Percentiles rank a stretch among this genome's conserved stretches.
phyloP scores from a whole-genome alignment of 2,329 filamentous ascomycete genomes.

The Hypoxylon sp. region DNA sequence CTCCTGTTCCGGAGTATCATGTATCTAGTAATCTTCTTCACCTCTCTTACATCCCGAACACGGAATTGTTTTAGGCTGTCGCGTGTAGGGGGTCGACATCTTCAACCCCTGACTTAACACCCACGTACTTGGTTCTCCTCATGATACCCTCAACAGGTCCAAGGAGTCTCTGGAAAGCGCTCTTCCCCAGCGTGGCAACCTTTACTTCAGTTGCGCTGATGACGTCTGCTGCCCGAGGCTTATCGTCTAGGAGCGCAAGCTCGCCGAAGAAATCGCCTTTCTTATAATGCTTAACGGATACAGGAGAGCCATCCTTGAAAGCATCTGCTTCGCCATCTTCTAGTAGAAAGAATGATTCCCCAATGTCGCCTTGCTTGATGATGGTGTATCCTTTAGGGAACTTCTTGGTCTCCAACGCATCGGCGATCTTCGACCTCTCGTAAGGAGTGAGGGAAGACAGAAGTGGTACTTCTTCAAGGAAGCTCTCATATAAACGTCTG shows the following conservation, averaged over 20 bases:
- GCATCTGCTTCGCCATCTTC: slow-evolving; percentile 90
- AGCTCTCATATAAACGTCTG: slow-evolving; percentile 96
- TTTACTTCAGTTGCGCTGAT: slow-evolving; percentile 89
- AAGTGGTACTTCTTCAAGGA: slow-evolving; percentile 93
- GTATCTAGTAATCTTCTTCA: slow-evolving; percentile 34
- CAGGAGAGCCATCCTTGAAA: slow-evolving; percentile 80
- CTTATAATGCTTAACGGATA: slow-evolving; percentile 82
- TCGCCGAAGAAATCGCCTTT: slow-evolving; percentile 99
- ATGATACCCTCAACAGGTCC: slow-evolving; percentile 96
- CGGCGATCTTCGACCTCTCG: slow-evolving; percentile 96
- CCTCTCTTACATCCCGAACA: slow-evolving; percentile 28
- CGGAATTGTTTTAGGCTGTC: slow-evolving; percentile 44
- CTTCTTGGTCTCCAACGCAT: slow-evolving; percentile 93
- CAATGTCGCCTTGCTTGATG: slow-evolving; percentile 91
- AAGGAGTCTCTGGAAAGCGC: slow-evolving; percentile 92
- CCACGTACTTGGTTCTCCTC: slow-evolving; percentile 79
- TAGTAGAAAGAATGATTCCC: slow-evolving; percentile 91
- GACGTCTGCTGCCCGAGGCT: slow-evolving; percentile 91
- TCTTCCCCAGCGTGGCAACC: slow-evolving; percentile 91
- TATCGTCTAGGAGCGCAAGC: slow-evolving; percentile 91
- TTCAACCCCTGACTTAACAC: slow-evolving; percentile 73
- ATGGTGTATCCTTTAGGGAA: slow-evolving; percentile 84
- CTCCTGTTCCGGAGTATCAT: slow-evolving; percentile 29
- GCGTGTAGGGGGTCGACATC: slow-evolving; percentile 76
- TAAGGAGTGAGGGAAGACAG: slow-evolving; percentile 88